These are phyloP conservation scores for Talaromyces adpressus DNA, from an alignment of 495 filamentous ascomycete species.

Conservation along the genomic window DNA sequence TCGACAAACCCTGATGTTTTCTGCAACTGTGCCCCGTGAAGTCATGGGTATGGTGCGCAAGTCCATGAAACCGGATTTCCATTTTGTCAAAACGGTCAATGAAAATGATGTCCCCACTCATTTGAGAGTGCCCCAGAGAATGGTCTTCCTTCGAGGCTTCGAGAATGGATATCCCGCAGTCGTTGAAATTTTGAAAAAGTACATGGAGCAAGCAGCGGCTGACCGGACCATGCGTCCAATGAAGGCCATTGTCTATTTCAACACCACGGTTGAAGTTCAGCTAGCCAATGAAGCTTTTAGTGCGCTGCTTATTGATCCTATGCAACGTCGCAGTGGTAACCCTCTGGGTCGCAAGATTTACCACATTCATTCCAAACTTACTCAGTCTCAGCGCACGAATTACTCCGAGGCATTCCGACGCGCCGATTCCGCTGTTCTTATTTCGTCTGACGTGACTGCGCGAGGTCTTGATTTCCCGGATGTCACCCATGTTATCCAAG, in stretches of 20 bases:
- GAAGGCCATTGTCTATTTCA: slow-evolving; percentile 91
- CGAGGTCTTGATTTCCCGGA: slow-evolving; percentile 80
- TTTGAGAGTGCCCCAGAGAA: slow-evolving; percentile 70
- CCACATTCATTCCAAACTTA: slow-evolving; percentile 74
- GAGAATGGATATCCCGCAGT: slow-evolving; percentile 74
- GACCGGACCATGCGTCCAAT: slow-evolving; percentile 52
- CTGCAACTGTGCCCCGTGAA: slow-evolving; percentile 80
- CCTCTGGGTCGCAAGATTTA: slow-evolving; percentile 46
- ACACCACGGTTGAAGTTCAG: slow-evolving; percentile 63
- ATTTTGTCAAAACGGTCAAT: slow-evolving; percentile 76
- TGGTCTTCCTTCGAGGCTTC: slow-evolving; percentile 54
- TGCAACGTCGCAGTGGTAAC: slow-evolving; percentile 22
- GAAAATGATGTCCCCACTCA: slow-evolving; percentile 80
- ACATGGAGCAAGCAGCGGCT: slow-evolving; percentile 28
- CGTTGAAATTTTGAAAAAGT: slow-evolving; percentile 62
- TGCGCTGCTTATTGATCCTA: slow-evolving; percentile 31
- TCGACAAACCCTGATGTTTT: slow-evolving; percentile 88
- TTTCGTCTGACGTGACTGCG: slow-evolving; percentile 91
- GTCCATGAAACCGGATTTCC: slow-evolving; percentile 65
- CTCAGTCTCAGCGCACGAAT: slow-evolving; percentile 58
- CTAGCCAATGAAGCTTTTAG: slow-evolving; percentile 56
- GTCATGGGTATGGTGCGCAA: slow-evolving; percentile 70
- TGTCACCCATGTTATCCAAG: slow-evolving; percentile 66
- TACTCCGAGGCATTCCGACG: slow-evolving; percentile 66
- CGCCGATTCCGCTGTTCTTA: slow-evolving; percentile 59